These are phyloP conservation scores for Komagataella populi DNA, from an alignment of 805 yeast species.

Conservation along the genomic window DNA sequence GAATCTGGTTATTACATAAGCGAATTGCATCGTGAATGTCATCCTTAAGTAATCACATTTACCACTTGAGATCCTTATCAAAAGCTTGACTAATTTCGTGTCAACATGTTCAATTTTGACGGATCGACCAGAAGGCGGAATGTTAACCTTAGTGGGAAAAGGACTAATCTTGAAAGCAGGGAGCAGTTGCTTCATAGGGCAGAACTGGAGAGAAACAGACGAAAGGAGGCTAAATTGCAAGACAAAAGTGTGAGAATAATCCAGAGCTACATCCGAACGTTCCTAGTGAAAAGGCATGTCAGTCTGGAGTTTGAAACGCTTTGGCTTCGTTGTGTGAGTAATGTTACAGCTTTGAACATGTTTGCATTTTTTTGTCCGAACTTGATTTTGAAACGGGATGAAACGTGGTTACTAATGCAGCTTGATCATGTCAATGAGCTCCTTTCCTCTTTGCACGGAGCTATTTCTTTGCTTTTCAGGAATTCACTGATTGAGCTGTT, in stretches of 20 bases:
- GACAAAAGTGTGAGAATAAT: slow-evolving; percentile 34
- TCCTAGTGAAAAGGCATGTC: slow-evolving; percentile 16
- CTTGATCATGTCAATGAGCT: neutral
- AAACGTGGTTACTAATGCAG: neutral
- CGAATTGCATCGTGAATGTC: neutral
- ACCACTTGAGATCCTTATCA: neutral
- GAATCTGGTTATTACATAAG: neutral
- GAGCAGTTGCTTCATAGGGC: slow-evolving; percentile 46
- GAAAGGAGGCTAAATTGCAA: slow-evolving; percentile 41
- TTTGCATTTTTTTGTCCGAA: neutral
- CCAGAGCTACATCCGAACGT: slow-evolving; percentile 33
- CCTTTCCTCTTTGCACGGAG: neutral
- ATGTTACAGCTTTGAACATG: neutral
- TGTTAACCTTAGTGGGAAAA: slow-evolving; percentile 36
- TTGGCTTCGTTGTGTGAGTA: slow-evolving; percentile 6
- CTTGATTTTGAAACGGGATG: neutral
- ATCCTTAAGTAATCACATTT: neutral
- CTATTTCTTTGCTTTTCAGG: neutral
- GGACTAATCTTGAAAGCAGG: slow-evolving; percentile 16
- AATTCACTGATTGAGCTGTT: neutral
- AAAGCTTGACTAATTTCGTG: neutral
- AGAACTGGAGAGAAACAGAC: slow-evolving; percentile 45
- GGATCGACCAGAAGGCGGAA: slow-evolving; percentile 18
- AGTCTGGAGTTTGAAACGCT: slow-evolving; percentile 14
- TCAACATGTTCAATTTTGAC: slow-evolving; percentile 12